Evolutionary conservation across 805 yeast species (phyloP), one percentile per base, ranked within the genome.

Genomic region (Ogataea zsoltii): DNA sequence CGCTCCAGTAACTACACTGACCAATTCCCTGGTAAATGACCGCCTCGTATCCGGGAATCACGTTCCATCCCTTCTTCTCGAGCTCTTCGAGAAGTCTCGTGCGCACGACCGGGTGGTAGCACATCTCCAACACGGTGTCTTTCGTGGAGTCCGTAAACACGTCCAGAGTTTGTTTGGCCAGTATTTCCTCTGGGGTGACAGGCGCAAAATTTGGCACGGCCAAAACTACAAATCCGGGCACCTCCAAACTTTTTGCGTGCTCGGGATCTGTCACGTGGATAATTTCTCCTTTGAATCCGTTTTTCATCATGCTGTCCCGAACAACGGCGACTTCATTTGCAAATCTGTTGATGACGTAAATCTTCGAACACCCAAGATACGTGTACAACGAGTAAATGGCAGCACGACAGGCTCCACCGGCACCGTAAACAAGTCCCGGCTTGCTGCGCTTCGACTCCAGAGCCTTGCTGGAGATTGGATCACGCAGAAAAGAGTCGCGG

Each of bases 21-120:
- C 41, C 49, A n/a, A 44, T 44, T 23, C 49, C 49, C 41, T 46
- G 49, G 40, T 45, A 45, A 7, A 46, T 46, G 32, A 46, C 43
- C 13, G 49, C 49, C 25, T 46, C 45, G 45, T 43, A 46, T 12
- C 49, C 49, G 5, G 49, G 49, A 21, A 46, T 46, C 26, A 46
- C 49, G 39, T 46, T 46, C 49, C 49, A 46, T 15, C 39, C 40
- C 21, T 29, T 30, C 16, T 12, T 5, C 17, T 46, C 49, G 28
- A 41, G 38, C 41, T 46, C 49, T 3, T 46, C 49, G 29, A 35
- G 38, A 10, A 46, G 34, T 2, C 36, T 35, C 1, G 49, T 46
- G 17, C 49, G 42, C 7, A 46, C 32, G 15, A 38, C 39, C 2
- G 49, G 49, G 23, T 46, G 49, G 39, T 46, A 46, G 33, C 49